Evolutionary conservation across 208 protist species (phyloP).

Genomic region (Herpetomonas samuelpessoai): DNA sequence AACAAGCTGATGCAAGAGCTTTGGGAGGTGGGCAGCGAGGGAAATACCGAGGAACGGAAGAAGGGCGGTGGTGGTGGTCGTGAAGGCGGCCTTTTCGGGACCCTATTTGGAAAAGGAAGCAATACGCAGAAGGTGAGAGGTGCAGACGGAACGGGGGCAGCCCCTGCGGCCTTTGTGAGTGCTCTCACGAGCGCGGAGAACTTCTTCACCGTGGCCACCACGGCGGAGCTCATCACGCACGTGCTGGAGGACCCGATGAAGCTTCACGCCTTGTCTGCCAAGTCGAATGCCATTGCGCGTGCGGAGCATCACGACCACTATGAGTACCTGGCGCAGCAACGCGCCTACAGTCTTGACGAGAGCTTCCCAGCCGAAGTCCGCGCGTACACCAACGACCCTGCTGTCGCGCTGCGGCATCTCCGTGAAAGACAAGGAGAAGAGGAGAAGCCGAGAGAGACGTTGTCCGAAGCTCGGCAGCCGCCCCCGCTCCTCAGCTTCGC

Average conservation of each 20-base stretch:
- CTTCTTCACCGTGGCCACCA: not conserved
- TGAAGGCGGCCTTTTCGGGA: not conserved
- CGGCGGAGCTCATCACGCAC: not conserved
- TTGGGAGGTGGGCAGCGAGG: not conserved
- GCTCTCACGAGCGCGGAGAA: not conserved
- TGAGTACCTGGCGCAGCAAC: not conserved
- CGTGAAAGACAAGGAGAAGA: too few relatives aligned
- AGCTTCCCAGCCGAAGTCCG: not conserved
- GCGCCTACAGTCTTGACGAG: not conserved
- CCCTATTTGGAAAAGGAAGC: too few relatives aligned
- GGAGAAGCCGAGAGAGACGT: too few relatives aligned
- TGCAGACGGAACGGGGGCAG: not conserved
- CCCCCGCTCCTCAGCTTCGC: not conserved
- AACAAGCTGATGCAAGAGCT: constrained; percentile 13
- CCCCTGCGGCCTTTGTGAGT: too few relatives aligned
- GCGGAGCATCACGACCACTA: not conserved
- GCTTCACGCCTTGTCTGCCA: not conserved
- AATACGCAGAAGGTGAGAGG: not conserved
- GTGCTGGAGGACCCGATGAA: not conserved
- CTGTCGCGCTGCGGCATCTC: not conserved
- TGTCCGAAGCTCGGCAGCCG: not conserved
- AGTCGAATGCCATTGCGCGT: not conserved
- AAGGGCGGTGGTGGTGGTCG: not conserved
- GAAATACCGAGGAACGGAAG: not conserved
- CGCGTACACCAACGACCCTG: not conserved